Conservation (phyloP, 352 stramenopile genomes). For the Phytophthora colocasiae region DNA sequence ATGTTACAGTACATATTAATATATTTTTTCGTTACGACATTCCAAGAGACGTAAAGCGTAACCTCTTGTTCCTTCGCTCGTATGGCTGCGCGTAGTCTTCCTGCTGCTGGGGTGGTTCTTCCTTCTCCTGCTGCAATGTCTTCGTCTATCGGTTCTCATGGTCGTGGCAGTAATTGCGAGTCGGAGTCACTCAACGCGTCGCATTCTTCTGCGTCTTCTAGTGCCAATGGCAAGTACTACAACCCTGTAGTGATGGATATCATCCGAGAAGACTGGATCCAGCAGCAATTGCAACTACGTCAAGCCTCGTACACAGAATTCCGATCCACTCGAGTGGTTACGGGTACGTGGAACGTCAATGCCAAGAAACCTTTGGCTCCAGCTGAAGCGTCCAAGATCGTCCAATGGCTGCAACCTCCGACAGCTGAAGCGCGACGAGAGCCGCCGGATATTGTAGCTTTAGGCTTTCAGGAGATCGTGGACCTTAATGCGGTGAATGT, state of each 20-base stretch:
- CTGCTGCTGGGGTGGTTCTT: slow-evolving; percentile 12
- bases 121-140: slow-evolving; percentile 15
- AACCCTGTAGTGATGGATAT: slow-evolving; percentile 87
- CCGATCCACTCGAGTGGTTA: slow-evolving; percentile 63
- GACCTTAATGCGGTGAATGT: slow-evolving; percentile 99
- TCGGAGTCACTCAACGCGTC: slow-evolving; percentile 14
- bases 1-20: no score
- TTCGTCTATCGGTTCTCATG: slow-evolving; percentile 7
- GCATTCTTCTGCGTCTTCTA: slow-evolving; percentile 8
- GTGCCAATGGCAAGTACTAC: slow-evolving; percentile 68
- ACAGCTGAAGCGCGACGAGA: slow-evolving; percentile 13
- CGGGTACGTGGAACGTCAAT: slow-evolving; percentile 99
- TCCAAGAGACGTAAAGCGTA: slow-evolving; percentile 21
- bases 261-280: slow-evolving; percentile 90
- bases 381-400: slow-evolving; percentile 55
- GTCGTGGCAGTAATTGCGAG: slow-evolving; percentile 18
- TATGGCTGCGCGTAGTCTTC: slow-evolving; percentile 20
- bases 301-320: slow-evolving; percentile 74
- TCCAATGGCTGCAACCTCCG: slow-evolving; percentile 71
- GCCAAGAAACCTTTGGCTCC: slow-evolving; percentile 96
- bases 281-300: slow-evolving; percentile 72
- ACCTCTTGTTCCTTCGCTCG: not conserved
- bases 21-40: slow-evolving; percentile 16
- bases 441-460: slow-evolving; percentile 67
- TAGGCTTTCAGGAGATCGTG: slow-evolving; percentile 99